Evolutionary conservation across 805 yeast species (phyloP).

Genomic region (Suhomyces xylopsoci): DNA sequence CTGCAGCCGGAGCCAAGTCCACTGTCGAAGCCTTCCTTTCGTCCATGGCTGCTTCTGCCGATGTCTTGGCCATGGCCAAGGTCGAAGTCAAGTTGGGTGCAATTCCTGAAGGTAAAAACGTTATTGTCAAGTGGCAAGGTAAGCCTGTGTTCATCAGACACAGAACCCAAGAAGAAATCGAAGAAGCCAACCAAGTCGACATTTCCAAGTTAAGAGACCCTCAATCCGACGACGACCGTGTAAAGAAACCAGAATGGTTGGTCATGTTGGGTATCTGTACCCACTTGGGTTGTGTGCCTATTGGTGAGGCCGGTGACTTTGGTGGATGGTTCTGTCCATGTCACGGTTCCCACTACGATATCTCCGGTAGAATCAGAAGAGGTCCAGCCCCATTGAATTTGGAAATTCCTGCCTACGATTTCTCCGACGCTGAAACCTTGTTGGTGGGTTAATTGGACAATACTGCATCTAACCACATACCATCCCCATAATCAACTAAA

Average conservation of each 20-base stretch:
- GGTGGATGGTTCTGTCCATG: constrained; percentile 99
- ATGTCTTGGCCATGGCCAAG: constrained; percentile 98
- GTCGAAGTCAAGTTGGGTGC: constrained; percentile 93
- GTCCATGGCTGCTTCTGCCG: constrained; percentile 97
- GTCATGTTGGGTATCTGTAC: constrained; percentile 99
- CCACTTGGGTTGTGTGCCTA: constrained; percentile 99
- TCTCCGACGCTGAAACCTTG: constrained; percentile 72
- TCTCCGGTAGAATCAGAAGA: constrained; percentile 99
- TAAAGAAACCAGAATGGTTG: constrained; percentile 95
- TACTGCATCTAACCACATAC: constrained; percentile 1
- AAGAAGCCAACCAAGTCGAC: constrained; percentile 87
- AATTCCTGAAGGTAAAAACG: constrained; percentile 97
- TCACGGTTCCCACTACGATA: constrained; percentile 99
- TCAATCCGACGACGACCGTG: constrained; percentile 89
- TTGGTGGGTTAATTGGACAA: constrained; percentile 67
- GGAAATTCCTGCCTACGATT: constrained; percentile 91
- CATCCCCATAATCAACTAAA: not conserved
- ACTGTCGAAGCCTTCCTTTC: constrained; percentile 91
- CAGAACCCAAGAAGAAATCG: constrained; percentile 90
- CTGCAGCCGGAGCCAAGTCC: constrained; percentile 94
- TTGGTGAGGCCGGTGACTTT: constrained; percentile 98
- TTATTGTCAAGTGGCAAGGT: constrained; percentile 99
- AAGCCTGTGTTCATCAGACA: constrained; percentile 99
- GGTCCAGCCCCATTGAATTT: constrained; percentile 99
- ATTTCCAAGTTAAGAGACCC: constrained; percentile 86